Evolutionary conservation across 768 basidiomycete genomes (phyloP).

Genomic region (Lepiota brunneoincarnata): DNA sequence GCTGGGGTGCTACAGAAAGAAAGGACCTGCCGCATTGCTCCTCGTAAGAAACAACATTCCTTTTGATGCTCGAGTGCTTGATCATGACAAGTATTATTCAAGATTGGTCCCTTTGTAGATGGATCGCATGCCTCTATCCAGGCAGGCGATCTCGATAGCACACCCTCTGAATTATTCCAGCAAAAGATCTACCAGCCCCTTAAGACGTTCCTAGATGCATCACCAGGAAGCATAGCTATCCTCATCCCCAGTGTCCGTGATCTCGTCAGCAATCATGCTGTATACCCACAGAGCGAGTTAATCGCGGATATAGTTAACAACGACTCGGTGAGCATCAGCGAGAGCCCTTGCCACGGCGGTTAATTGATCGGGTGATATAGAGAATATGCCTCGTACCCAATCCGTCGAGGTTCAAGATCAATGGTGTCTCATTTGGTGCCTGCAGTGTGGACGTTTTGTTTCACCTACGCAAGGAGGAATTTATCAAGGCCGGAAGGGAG

Average conservation of each 20-base stretch:
- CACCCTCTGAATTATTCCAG: slow-evolving; percentile 68
- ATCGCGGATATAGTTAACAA: slow-evolving; percentile 33
- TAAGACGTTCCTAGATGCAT: slow-evolving; percentile 50
- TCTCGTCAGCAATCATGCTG: slow-evolving; percentile 71
- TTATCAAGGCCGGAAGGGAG: slow-evolving; percentile 64
- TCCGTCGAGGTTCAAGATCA: slow-evolving; percentile 81
- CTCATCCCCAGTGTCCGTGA: slow-evolving; percentile 85
- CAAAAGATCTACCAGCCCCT: slow-evolving; percentile 59
- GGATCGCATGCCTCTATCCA: slow-evolving; percentile 69
- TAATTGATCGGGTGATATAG: slow-evolving; percentile 34
- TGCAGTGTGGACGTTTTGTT: slow-evolving; percentile 89
- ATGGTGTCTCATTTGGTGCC: slow-evolving; percentile 75
- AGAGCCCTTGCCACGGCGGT: neutral
- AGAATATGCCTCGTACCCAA: slow-evolving; percentile 82
- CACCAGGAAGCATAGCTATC: slow-evolving; percentile 69
- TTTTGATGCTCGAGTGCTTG: neutral
- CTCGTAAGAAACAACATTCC: slow-evolving; percentile 48
- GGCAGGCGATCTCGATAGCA: slow-evolving; percentile 66
- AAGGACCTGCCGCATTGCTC: slow-evolving; percentile 75
- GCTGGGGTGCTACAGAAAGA: slow-evolving; percentile 55
- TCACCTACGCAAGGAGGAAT: slow-evolving; percentile 85
- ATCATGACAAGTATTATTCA: slow-evolving; percentile 1
- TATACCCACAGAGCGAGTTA: slow-evolving; percentile 80
- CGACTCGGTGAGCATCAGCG: slow-evolving; percentile 47
- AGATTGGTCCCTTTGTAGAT: slow-evolving; percentile 95